Evolutionary conservation across 169 alveolate species (phyloP).

Genomic region (Amoebophrya sp.): DNA sequence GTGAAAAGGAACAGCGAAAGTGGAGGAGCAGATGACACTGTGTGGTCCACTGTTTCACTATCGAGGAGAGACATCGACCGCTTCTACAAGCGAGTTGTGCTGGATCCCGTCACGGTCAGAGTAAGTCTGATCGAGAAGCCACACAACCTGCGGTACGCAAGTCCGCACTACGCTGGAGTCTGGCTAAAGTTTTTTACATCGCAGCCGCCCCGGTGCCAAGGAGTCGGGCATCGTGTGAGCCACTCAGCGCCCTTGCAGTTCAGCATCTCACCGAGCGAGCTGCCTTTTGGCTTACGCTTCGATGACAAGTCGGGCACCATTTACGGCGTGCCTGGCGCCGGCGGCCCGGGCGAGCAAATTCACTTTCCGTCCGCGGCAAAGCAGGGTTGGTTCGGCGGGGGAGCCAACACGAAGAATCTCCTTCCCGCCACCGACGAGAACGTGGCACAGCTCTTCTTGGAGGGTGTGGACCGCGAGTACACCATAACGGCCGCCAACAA

Average conservation of each 20-base stretch:
- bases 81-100: neutral
- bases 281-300: neutral
- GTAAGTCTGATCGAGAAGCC: neutral
- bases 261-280: neutral
- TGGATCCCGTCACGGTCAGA: neutral
- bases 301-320: neutral
- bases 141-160: neutral
- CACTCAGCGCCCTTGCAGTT: neutral
- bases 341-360: neutral
- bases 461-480: neutral
- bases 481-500: neutral
- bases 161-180: neutral
- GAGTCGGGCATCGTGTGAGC: neutral
- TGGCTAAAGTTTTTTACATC: neutral
- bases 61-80: neutral
- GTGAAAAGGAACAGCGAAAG: neutral
- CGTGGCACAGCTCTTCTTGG: neutral
- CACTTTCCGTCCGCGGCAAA: neutral
- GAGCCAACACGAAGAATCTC: neutral
- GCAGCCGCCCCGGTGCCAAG: neutral
- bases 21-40: neutral
- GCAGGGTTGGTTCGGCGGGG: neutral
- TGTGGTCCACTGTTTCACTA: neutral
- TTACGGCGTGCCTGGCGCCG: neutral
- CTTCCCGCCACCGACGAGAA: neutral